These are phyloP conservation scores for Pythium biforme DNA, from an alignment of 352 stramenopile species.

Conservation along the genomic window DNA sequence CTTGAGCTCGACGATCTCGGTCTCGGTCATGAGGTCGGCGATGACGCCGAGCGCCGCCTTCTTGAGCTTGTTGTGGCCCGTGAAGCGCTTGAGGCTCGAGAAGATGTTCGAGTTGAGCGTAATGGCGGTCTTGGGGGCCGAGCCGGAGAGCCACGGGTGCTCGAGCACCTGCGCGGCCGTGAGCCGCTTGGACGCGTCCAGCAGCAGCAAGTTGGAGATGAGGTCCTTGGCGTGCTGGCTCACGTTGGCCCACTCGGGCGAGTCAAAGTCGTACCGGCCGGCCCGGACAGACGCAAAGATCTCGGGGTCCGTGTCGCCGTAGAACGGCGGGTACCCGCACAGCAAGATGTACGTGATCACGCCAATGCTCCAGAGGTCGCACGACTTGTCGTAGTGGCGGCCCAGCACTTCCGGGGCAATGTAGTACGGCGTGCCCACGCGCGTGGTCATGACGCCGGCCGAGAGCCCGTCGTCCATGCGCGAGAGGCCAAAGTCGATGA, in stretches of 20 bases:
- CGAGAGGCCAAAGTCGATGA: slow-evolving; percentile 98
- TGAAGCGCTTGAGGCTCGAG: slow-evolving; percentile 84
- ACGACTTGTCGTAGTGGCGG: slow-evolving; percentile 95
- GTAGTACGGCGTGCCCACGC: slow-evolving; percentile 96
- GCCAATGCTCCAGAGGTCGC: slow-evolving; percentile 96
- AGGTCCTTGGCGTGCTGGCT: slow-evolving; percentile 93
- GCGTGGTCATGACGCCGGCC: slow-evolving; percentile 91
- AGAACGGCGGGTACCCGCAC: slow-evolving; percentile 96
- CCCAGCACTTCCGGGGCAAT: slow-evolving; percentile 94
- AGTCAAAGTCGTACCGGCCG: slow-evolving; percentile 84
- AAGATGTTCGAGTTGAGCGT: slow-evolving; percentile 85
- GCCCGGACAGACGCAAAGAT: slow-evolving; percentile 85
- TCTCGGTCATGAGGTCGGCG: slow-evolving; percentile 80
- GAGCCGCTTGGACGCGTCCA: slow-evolving; percentile 90
- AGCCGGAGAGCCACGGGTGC: slow-evolving; percentile 85
- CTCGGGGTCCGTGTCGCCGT: slow-evolving; percentile 91
- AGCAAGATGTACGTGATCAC: slow-evolving; percentile 96
- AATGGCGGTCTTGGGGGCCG: slow-evolving; percentile 69
- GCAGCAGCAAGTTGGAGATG: slow-evolving; percentile 91
- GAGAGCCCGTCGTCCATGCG: slow-evolving; percentile 87
- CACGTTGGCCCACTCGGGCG: slow-evolving; percentile 80
- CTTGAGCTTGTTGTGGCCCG: slow-evolving; percentile 89
- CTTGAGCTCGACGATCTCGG: slow-evolving; percentile 83
- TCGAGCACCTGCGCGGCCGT: slow-evolving; percentile 88
- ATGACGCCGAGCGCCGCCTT: slow-evolving; percentile 87